These are phyloP conservation scores for Chlamydomonas sp. DNA, from an alignment of 139 green algal species.

Conservation along the genomic window DNA sequence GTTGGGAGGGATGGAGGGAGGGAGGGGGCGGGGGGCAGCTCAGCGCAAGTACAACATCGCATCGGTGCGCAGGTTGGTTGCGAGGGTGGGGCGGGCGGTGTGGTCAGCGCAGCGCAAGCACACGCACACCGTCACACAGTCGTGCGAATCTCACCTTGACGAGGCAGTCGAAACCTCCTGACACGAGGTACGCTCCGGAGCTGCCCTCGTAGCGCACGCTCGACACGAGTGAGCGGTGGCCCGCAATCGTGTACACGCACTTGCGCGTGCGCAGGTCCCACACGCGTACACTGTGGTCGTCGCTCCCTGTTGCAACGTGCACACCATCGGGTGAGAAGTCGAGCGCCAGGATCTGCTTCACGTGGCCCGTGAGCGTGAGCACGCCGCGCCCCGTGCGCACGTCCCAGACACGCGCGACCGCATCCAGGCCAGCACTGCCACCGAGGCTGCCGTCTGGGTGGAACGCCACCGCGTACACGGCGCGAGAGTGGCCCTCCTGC, in stretches of 20 bases:
- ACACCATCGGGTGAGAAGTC: conserved; percentile 86
- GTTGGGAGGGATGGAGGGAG: too few relatives aligned
- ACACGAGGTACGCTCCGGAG: conserved; percentile 61
- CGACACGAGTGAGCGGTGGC: conserved; percentile 66
- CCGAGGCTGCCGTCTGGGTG: conserved; percentile 78
- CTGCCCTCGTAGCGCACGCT: conserved; percentile 22
- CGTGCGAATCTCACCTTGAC: conserved; percentile 14
- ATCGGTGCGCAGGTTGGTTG: too few relatives aligned
- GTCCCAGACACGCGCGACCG: conserved; percentile 83
- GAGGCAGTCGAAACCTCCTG: background rate
- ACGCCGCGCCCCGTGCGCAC: conserved; percentile 78
- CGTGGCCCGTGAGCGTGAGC: conserved; percentile 76
- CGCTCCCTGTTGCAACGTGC: conserved; percentile 59
- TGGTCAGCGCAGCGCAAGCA: too few relatives aligned
- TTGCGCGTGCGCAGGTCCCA: conserved; percentile 84
- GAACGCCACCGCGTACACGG: conserved; percentile 89
- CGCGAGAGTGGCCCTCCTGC: conserved; percentile 91
- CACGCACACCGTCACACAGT: too few relatives aligned
- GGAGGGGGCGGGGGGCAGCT: too few relatives aligned
- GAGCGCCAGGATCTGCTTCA: conserved; percentile 74
- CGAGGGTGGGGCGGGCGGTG: too few relatives aligned
- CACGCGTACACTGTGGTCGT: conserved; percentile 70
- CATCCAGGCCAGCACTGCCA: conserved; percentile 71
- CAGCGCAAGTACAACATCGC: too few relatives aligned
- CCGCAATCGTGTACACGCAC: conserved; percentile 73